A percentile compares a stretch with the other conserved stretches of the same genome.
These are phyloP conservation scores for Boletus tomentosulus DNA, from an alignment of 768 basidiomycete species.

Conservation along the genomic window DNA sequence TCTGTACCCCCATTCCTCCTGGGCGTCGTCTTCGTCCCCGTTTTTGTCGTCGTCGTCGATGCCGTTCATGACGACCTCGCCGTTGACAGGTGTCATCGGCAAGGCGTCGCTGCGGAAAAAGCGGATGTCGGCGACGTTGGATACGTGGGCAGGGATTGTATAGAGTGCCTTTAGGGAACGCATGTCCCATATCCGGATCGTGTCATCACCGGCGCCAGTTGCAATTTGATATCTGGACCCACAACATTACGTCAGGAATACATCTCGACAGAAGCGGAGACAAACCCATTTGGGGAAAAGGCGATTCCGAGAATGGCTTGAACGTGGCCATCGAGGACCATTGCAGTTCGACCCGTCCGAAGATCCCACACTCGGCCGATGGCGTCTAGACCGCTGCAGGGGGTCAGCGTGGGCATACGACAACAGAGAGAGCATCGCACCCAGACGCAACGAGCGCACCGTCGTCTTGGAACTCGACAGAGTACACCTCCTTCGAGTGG, in stretches of 20 bases:
- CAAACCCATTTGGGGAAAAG: constrained; percentile 95
- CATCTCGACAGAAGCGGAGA: constrained; percentile 5
- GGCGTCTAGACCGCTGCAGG: constrained; percentile 82
- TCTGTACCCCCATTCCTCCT: constrained; percentile 74
- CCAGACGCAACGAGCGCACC: constrained; percentile 91
- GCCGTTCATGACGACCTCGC: constrained; percentile 50
- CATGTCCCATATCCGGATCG: constrained; percentile 98
- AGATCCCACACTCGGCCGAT: constrained; percentile 98
- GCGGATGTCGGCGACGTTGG: constrained; percentile 90
- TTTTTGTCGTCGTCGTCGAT: constrained; percentile 34
- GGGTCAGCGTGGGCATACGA: neutral
- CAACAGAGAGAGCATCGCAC: constrained; percentile 35
- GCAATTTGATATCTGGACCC: constrained; percentile 86
- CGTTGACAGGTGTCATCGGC: constrained; percentile 37
- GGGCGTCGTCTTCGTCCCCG: constrained; percentile 23
- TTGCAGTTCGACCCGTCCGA: constrained; percentile 90
- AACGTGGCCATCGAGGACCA: constrained; percentile 97
- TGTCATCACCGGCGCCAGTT: constrained; percentile 95
- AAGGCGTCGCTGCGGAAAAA: constrained; percentile 77
- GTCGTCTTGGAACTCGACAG: constrained; percentile 94
- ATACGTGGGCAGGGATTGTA: constrained; percentile 94
- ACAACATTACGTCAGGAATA: constrained; percentile 9
- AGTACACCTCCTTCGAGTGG: constrained; percentile 94
- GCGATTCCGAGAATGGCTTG: constrained; percentile 87
- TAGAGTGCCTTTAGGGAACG: constrained; percentile 88